A percentile compares a stretch with the other conserved stretches of the same genome.
Evolutionary conservation across 1,284 basidiomycete genomes (phyloP).

Genomic region (Ceratobasidium sp.): DNA sequence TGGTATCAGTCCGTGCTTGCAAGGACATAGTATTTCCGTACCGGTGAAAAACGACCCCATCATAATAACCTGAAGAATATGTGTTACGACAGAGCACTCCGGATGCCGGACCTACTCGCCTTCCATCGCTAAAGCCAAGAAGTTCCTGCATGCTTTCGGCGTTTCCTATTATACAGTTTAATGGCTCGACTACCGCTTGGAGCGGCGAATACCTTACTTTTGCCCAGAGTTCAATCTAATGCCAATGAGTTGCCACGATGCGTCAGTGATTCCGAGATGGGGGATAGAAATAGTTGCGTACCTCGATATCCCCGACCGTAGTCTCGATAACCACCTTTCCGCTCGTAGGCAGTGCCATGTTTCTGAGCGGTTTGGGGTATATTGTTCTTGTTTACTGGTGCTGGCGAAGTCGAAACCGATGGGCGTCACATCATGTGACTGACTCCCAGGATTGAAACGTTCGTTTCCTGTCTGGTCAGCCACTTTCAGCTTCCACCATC

Average conservation of each 20-base stretch:
- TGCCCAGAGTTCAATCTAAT: conserved; percentile 88
- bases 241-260: conserved; percentile 21
- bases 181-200: conserved; percentile 25
- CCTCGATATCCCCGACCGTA: conserved; percentile 88
- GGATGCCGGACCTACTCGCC: conserved; percentile 64
- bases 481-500: conserved; percentile 14
- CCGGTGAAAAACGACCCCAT: conserved; percentile 93
- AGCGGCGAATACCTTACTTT: conserved; percentile 63
- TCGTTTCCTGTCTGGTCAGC: conserved; percentile 5
- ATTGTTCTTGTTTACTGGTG: conserved; percentile 8
- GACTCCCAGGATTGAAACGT: conserved; percentile 2
- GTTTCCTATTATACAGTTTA: conserved; percentile 69
- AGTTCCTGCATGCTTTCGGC: conserved; percentile 93
- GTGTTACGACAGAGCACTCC: conserved; percentile 44
- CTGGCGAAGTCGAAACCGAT: not conserved
- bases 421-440: conserved; percentile 7
- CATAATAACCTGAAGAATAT: conserved; percentile 83
- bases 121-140: conserved; percentile 89
- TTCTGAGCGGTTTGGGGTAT: not conserved
- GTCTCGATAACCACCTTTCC: conserved; percentile 91
- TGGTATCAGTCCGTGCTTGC: not conserved
- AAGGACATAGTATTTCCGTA: conserved; percentile 53
- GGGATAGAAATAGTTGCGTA: conserved; percentile 45
- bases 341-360: conserved; percentile 72
- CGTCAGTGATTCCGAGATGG: not conserved